Conservation (phyloP, 1,139 yeast species). For the Insectozyma bohioensis region DNA sequence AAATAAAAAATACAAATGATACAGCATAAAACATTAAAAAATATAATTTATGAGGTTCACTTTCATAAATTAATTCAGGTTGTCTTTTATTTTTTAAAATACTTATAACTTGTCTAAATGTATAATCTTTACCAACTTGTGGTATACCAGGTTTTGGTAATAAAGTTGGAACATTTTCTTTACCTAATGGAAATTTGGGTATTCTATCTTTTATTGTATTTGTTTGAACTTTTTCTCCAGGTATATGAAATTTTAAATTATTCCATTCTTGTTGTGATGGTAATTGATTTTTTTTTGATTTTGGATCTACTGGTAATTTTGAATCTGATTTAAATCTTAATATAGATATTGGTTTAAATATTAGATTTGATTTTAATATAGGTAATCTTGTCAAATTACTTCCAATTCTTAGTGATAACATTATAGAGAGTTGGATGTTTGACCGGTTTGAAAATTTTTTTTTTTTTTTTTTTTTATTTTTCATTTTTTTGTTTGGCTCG, state of each 20-base stretch:
- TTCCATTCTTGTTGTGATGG: constrained; percentile 47
- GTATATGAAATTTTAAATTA: constrained; percentile 51
- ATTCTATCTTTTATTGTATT: constrained; percentile 50
- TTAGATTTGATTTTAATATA: no score
- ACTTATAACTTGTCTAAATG: constrained; percentile 64
- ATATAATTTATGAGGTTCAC: constrained; percentile 79
- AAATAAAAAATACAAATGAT: constrained; percentile 66
- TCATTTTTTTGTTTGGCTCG: no score
- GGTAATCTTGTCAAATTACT: no score
- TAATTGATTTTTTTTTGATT: constrained; percentile 25
- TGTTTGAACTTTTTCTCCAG: constrained; percentile 56
- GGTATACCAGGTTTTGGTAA: constrained; percentile 78
- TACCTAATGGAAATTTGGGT: constrained; percentile 66
- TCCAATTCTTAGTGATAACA: no score
- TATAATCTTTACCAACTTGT: constrained; percentile 54
- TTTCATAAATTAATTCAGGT: constrained; percentile 79
- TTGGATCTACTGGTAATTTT: constrained; percentile 15
- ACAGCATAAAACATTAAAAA: constrained; percentile 69
- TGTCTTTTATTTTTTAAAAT: constrained; percentile 54
- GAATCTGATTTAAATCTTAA: no score
- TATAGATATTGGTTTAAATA: no score
- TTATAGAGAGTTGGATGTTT: no score
- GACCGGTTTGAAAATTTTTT: no score
- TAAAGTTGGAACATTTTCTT: constrained; percentile 66
- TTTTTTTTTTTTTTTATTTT: no score